Evolutionary conservation across 2,329 filamentous ascomycete genomes (phyloP).

Genomic region (Teratosphaeria gauchensis): DNA sequence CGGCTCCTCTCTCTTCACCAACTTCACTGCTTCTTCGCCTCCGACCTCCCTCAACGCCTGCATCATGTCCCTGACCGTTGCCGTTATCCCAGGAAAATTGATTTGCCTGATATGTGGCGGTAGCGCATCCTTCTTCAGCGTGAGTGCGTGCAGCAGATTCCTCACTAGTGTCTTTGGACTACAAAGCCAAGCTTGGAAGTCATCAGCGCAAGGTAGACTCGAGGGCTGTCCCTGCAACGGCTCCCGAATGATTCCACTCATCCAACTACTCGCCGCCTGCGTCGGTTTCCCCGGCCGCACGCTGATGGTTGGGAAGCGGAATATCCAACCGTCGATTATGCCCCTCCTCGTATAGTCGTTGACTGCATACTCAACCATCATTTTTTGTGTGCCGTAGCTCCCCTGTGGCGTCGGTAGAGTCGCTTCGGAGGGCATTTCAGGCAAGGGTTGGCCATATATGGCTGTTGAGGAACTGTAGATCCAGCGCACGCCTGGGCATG

Average conservation of each 20-base stretch:
- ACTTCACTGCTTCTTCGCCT: conserved; percentile 41
- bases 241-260: conserved; percentile 45
- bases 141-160: conserved; percentile 45
- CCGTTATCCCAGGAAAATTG: conserved; percentile 45
- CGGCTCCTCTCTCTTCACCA: conserved; percentile 43
- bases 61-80: conserved; percentile 48
- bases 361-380: conserved; percentile 40
- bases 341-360: conserved; percentile 45
- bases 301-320: conserved; percentile 43
- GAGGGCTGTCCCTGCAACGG: conserved; percentile 41
- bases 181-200: conserved; percentile 49
- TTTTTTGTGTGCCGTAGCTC: conserved; percentile 43
- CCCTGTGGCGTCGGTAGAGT: conserved; percentile 40
- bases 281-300: conserved; percentile 43
- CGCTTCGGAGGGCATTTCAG: conserved; percentile 33
- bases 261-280: conserved; percentile 43
- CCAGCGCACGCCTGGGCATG: conserved; percentile 37
- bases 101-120: conserved; percentile 41
- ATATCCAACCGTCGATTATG: conserved; percentile 33
- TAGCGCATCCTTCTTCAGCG: conserved; percentile 42
- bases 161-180: conserved; percentile 45
- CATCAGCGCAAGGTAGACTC: conserved; percentile 41
- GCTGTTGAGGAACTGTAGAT: conserved; percentile 42
- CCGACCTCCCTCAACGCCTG: conserved; percentile 46
- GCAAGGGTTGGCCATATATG: conserved; percentile 40